A percentile compares a stretch with the other conserved stretches of the same genome.
These are phyloP conservation scores for Bipolaris victoriae DNA, from an alignment of 2,329 filamentous ascomycete species.

Conservation along the genomic window DNA sequence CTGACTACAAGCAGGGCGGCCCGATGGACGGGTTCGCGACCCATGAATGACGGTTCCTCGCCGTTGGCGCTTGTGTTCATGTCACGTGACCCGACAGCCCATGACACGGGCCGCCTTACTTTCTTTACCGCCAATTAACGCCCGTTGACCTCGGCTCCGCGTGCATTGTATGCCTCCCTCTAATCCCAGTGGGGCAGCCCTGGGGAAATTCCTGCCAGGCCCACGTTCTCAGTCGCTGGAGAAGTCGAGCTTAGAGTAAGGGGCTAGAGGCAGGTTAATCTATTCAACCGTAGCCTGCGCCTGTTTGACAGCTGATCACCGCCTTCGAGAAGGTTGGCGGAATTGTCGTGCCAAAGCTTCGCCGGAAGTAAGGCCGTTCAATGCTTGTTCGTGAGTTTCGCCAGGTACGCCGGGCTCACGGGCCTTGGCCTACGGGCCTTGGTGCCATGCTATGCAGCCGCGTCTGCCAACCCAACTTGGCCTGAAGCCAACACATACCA, in stretches of 20 bases:
- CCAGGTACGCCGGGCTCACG: conserved; percentile 10
- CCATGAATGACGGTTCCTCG: neutral
- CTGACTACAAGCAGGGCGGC: neutral
- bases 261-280: conserved; percentile 24
- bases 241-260: conserved; percentile 20
- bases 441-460: conserved; percentile 1
- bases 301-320: conserved; percentile 9
- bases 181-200: conserved; percentile 1
- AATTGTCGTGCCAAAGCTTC: conserved; percentile 6
- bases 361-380: conserved; percentile 1
- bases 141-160: conserved; percentile 11
- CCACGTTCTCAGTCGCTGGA: conserved; percentile 15
- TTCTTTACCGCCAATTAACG: conserved; percentile 14
- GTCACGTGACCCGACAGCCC: conserved; percentile 5
- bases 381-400: conserved; percentile 12
- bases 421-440: conserved; percentile 11
- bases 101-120: neutral
- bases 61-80: neutral
- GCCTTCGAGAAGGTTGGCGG: conserved; percentile 17
- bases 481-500: conserved; percentile 2
- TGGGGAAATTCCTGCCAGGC: conserved; percentile 11
- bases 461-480: conserved; percentile 3
- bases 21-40: neutral
- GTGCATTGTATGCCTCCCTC: neutral
- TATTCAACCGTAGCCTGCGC: conserved; percentile 25